Evolutionary conservation across 805 yeast species (phyloP), one percentile per base, ranked within the genome.

Genomic region (Priceomyces castillae): DNA sequence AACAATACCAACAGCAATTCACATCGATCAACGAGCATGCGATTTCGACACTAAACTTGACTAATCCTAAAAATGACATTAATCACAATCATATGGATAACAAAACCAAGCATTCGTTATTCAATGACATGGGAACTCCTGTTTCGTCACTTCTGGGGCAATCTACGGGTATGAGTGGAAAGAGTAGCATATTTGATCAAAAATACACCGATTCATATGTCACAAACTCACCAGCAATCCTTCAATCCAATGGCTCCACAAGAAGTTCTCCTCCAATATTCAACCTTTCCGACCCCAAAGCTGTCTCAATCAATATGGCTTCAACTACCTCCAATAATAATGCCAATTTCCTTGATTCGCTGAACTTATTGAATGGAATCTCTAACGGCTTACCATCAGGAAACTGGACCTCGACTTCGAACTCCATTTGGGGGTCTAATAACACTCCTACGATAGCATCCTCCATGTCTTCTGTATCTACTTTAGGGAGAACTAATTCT

Each of bases 391-490:
- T 41, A 17, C 20, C 49, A 14, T 26, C 41, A 22, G 43, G 47
- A 30, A 46, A 47, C 38, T 50, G 56, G 59, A 42, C 42, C 34
- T 37, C 40, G 14, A 39, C 45, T 15, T 40, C 44, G 14, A 33
- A 33, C 20, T 56, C 62, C n/a, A 58, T 58, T 46, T 58, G 62
- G 62, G 61, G 61, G 6, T 42, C 44, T n/a, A 36, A 52, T 28
- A 52, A 41, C 37, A 28, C 46, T 7, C 39, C 25, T 19, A 22
- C 25, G 6, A 22, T 22, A 6, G 25, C 25, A 22, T 22, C 25
- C 9, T 22, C 25, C 9, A 23, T 16, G 38, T 26, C 36, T 16
- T 34, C 30, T 22, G 26, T 34, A 11, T 14, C 41, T 14, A 22
- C 25, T 3, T 30, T 42, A 2, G 40, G 23, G n/a, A 40, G n/a